These are phyloP conservation scores for Carex myosuroides DNA, from an alignment of 176 grass and related monocot genomes.

Conservation along the genomic window DNA sequence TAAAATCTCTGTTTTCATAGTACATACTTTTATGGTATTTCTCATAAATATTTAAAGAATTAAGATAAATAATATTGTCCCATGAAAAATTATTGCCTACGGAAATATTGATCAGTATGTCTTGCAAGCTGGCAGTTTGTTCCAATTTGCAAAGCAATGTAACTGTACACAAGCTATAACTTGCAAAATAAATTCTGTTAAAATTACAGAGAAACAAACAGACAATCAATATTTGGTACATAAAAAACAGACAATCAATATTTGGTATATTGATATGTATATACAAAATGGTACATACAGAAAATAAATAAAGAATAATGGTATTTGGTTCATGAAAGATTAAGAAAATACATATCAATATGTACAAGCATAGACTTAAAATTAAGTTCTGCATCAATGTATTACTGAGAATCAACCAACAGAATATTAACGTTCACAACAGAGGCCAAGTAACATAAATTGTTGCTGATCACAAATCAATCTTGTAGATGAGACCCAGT, in stretches of 20 bases:
- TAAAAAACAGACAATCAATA: neutral
- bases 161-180: neutral
- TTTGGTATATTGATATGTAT: neutral
- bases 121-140: neutral
- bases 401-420: neutral
- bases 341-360: neutral
- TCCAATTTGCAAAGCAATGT: neutral
- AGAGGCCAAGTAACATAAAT: neutral
- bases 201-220: neutral
- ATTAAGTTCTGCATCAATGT: neutral
- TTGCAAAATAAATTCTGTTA: neutral
- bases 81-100: neutral
- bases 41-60: neutral
- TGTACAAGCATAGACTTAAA: neutral
- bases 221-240: too few species aligned
- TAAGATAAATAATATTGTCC: neutral
- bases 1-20: neutral
- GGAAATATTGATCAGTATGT: neutral
- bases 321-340: neutral
- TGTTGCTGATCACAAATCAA: neutral
- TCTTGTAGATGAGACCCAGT: slow-evolving; percentile 24
- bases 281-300: neutral
- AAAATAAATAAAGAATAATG: neutral
- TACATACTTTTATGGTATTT: neutral
- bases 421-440: neutral